Evolutionary conservation across 2,329 filamentous ascomycete genomes (phyloP), one percentile per base, ranked within the genome.

Genomic region (Aureobasidium sp.): DNA sequence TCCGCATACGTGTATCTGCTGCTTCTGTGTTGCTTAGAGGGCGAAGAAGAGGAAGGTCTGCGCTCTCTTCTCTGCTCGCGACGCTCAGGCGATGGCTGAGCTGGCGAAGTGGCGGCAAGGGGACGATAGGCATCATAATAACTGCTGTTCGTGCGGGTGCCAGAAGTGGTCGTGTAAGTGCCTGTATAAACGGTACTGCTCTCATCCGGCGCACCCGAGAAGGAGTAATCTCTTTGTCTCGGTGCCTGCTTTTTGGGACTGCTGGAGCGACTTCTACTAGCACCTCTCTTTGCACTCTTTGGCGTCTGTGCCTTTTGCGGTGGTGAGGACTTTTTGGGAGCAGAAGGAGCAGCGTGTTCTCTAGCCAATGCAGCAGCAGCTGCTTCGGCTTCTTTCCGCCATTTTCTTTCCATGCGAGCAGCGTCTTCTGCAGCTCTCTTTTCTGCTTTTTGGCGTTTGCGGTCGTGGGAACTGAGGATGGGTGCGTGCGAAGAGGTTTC

Each of bases 401-500:
- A 74, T 60, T 72, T 70, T 31, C 72, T 68, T 61, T 74, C 73
- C 72, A 74, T 74, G 17, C 68, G 67, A 5, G 70, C 69, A 17
- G 72, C 73, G 68, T 76, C 74, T 67, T 76, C 68, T 50, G 68
- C 67, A 22, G 71, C 72, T 57, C 67, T 66, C 47, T 71, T 70
- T 58, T 73, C 72, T 15, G 72, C 77, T 65, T 77, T 74, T 47
- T 74, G 74, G 47, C 72, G 73, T 64, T 67, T 66, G 48, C 72
- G 72, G 62, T 71, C 60, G 47, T 68, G 29, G 60, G 66, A 66
- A 22, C 72, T 69, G 44, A 72, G 71, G 4, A 71, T 63, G 17
- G 70, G 66, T 7, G 67, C 70, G 67, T 76, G 70, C 63, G 75
- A 76, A 87, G 80, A 44, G 71, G 69, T 66, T 67, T 79, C 75